Evolutionary conservation across 192 early-diverging fungal species (phyloP).

Genomic region (Umbelopsis vinacea): DNA sequence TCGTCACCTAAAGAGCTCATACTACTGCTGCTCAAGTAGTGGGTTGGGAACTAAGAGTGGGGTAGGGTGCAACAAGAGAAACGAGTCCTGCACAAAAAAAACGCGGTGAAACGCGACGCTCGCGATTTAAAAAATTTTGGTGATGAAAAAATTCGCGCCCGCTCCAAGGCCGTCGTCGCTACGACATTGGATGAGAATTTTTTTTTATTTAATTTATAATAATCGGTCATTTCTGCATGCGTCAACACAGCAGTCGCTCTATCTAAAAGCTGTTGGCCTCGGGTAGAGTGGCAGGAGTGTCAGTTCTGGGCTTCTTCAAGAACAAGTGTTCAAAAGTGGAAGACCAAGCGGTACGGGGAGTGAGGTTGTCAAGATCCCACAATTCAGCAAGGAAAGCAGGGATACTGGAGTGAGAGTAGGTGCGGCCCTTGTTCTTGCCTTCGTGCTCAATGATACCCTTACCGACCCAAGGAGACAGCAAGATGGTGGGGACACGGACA

Average conservation of each 20-base stretch:
- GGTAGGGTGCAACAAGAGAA: too few relatives aligned
- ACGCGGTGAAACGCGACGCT: too few relatives aligned
- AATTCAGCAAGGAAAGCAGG: slow-evolving; percentile 23
- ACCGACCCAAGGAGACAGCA: slow-evolving; percentile 49
- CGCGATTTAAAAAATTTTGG: too few relatives aligned
- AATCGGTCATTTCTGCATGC: too few relatives aligned
- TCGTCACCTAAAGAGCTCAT: slow-evolving; percentile 39
- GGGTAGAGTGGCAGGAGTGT: slow-evolving; percentile 20
- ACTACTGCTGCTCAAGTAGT: background rate
- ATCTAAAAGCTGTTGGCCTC: background rate
- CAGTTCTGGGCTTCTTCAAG: slow-evolving; percentile 3
- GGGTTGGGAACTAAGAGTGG: background rate
- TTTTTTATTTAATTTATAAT: too few relatives aligned
- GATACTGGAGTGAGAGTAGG: slow-evolving; percentile 19
- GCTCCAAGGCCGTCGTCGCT: too few relatives aligned
- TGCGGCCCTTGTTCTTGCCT: slow-evolving; percentile 34
- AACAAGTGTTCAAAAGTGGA: slow-evolving; percentile 30
- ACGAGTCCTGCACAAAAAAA: too few relatives aligned
- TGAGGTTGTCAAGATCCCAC: slow-evolving; percentile 27
- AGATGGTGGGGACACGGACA: slow-evolving; percentile 53
- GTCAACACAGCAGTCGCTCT: too few relatives aligned
- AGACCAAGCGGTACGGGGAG: slow-evolving; percentile 31
- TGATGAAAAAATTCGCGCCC: too few relatives aligned
- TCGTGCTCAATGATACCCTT: slow-evolving; percentile 38
- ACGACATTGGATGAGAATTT: too few relatives aligned